Conservation (phyloP, 106 monocot genomes). For the Acorus gramineus region DNA sequence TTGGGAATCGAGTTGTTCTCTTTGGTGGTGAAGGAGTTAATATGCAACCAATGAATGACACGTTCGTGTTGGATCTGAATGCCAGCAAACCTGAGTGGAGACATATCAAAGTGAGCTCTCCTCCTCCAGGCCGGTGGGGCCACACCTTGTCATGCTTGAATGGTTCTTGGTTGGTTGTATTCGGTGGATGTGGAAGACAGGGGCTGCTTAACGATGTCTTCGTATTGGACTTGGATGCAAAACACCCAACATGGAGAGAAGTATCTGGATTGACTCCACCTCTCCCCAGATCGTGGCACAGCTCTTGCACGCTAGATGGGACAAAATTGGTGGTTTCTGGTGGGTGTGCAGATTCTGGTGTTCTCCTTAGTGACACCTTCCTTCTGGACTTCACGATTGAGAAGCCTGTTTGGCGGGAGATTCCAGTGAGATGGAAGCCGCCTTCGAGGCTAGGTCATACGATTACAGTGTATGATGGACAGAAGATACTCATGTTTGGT, state of each 20-base stretch:
- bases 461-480: constrained; percentile 65
- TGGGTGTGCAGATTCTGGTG: constrained; percentile 93
- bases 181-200: constrained; percentile 84
- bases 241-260: constrained; percentile 87
- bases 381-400: constrained; percentile 86
- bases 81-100: constrained; percentile 83
- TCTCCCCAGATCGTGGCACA: constrained; percentile 89
- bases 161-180: constrained; percentile 86
- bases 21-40: constrained; percentile 96
- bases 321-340: constrained; percentile 91
- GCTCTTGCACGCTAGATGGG: constrained; percentile 88
- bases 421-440: constrained; percentile 79
- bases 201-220: constrained; percentile 94
- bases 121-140: constrained; percentile 92
- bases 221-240: constrained; percentile 79
- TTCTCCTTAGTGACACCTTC: constrained; percentile 86
- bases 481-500: constrained; percentile 92
- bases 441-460: constrained; percentile 93
- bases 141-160: constrained; percentile 85
- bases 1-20: constrained; percentile 83
- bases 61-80: constrained; percentile 84
- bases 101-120: constrained; percentile 76
- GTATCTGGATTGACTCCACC: constrained; percentile 73
- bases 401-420: constrained; percentile 83
- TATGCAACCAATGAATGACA: constrained; percentile 99